Evolutionary conservation across 192 early-diverging fungal genomes (phyloP).

Genomic region (Coemansia sp.): DNA sequence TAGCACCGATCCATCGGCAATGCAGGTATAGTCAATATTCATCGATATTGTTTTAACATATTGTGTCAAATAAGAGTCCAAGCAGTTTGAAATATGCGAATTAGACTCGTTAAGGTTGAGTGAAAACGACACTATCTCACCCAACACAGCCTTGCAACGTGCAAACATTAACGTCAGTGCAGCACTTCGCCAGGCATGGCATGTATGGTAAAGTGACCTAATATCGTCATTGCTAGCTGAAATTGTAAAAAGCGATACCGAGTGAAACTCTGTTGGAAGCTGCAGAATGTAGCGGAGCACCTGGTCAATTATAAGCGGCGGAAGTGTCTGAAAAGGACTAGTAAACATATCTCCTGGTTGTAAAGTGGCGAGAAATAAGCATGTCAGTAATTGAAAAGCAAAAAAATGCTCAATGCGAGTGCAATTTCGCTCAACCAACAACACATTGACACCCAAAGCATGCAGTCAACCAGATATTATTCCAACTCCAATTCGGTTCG

Average conservation of each 20-base stretch:
- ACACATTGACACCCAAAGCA: too few species aligned
- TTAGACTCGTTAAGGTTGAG: slow-evolving; percentile 1
- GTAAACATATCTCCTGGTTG: background rate
- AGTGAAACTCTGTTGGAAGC: background rate
- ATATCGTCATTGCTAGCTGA: background rate
- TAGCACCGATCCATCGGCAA: background rate
- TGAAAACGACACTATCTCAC: background rate
- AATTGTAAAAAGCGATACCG: background rate
- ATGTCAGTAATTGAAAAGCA: background rate
- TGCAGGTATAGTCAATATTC: background rate
- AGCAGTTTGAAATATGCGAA: slow-evolving; percentile 1
- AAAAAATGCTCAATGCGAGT: background rate
- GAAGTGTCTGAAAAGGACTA: background rate
- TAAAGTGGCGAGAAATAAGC: background rate
- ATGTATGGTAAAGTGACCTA: background rate
- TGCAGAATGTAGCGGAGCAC: background rate
- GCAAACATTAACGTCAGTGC: slow-evolving; percentile 5
- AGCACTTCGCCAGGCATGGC: slow-evolving; percentile 5
- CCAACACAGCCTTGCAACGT: background rate
- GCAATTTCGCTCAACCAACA: too few species aligned
- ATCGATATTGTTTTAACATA: slow-evolving; percentile 8
- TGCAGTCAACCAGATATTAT: too few species aligned
- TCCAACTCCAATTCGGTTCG: too few species aligned
- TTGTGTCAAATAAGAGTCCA: background rate
- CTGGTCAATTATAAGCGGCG: slow-evolving; percentile 11